Evolutionary conservation across 169 alveolate genomes (phyloP).

Genomic region (Plasmodium cynomolgi): DNA sequence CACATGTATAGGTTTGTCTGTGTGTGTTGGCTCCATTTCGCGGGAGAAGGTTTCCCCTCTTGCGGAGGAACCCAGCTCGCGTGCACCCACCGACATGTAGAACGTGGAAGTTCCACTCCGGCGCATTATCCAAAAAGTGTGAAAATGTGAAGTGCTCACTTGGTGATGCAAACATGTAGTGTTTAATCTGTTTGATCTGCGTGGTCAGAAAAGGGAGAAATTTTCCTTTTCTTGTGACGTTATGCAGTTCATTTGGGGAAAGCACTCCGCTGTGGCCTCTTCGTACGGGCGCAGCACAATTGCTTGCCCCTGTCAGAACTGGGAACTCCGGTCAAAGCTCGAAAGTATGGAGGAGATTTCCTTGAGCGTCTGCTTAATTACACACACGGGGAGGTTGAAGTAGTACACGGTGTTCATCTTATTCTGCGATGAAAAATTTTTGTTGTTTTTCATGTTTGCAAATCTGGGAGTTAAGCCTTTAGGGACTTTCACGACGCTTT

Average conservation of each 20-base stretch:
- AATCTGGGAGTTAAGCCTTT: conserved; percentile 71
- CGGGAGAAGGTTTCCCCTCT: background rate
- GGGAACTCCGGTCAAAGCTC: conserved; percentile 14
- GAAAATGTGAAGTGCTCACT: background rate
- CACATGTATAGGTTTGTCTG: background rate
- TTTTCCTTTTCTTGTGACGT: background rate
- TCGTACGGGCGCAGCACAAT: background rate
- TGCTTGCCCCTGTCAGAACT: background rate
- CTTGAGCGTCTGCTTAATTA: conserved; percentile 52
- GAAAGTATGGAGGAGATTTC: conserved; percentile 71
- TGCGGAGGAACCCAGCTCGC: background rate
- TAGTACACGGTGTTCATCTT: conserved; percentile 51
- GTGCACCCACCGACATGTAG: background rate
- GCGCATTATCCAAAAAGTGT: background rate
- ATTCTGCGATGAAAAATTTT: conserved; percentile 47
- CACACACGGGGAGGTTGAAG: conserved; percentile 65
- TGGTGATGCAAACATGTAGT: background rate
- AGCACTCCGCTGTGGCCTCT: background rate
- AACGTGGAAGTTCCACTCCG: background rate
- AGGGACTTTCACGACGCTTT: conserved; percentile 37
- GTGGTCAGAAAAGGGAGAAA: background rate
- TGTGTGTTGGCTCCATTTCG: background rate
- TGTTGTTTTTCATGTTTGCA: conserved; percentile 60
- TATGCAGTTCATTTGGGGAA: background rate
- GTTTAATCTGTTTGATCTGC: background rate